Evolutionary conservation across 2,329 filamentous ascomycete species (phyloP), one percentile per base, ranked within the genome.

Genomic region (Fusarium falciforme): DNA sequence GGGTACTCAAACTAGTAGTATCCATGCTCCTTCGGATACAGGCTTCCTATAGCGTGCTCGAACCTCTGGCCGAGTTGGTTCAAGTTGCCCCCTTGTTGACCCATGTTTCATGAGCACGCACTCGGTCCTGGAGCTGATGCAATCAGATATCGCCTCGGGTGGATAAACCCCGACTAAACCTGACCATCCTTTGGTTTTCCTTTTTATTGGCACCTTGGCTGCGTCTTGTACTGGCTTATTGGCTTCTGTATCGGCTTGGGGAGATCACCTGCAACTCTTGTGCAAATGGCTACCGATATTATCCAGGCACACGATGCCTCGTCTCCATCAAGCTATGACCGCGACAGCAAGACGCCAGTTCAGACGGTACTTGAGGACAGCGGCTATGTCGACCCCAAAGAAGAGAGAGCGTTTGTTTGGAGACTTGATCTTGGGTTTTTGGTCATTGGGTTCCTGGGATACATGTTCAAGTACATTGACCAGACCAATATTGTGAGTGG

Each of bases 401-500:
- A 58, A 27, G 55, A 58, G 22, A 40, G 55, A 4, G 55, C 55
- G 4, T 40, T 58, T 58, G 55, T 58, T 12, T 58, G 55, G 55
- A 58, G 55, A 40, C 55, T 58, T 11, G 55, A 68, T 25, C 33
- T 68, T 2, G 66, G 58, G 1, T 61, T 66, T 16, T 42, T 69
- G 35, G 36, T 61, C 0, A 44, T 69, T 9, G 67, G 63, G 4
- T 66, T 69, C n/a, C 22, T 69, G 25, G 67, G 67, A 0, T 69
- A 69, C 12, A 69, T 66, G 67, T 69, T 69, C 58, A 69, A 69
- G 10, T 69, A 69, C 47, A 66, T 69, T 49, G 67, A 69, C 42
- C 67, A 69, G 38, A 69, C 49, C 4, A 69, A 69, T 29, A 69
- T 68, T 33, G 66, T 68, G 6, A 27, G 59, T 29, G 14, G 20